Percentiles rank a stretch among this genome's conserved stretches.
phyloP scores from a whole-genome alignment of 2,329 filamentous ascomycete genomes.

The Aspergillus aculeatinus region DNA sequence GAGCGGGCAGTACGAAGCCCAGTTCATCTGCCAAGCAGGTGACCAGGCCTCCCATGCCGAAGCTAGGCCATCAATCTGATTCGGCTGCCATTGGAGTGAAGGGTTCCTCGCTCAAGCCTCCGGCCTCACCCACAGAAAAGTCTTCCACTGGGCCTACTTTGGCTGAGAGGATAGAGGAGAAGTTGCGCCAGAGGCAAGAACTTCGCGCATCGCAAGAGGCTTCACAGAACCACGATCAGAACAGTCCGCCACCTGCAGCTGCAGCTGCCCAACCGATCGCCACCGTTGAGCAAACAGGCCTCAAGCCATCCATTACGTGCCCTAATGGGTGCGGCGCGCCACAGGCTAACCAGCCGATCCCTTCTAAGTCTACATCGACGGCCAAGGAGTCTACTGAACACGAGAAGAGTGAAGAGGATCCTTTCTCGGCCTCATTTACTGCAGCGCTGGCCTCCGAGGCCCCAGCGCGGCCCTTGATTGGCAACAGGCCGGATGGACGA shows the following conservation, averaged over 20 bases:
- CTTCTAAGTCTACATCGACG: background rate
- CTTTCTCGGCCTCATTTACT: background rate
- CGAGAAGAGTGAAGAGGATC: background rate
- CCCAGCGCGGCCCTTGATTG: conserved; percentile 1
- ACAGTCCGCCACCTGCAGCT: background rate
- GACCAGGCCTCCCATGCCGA: conserved; percentile 13
- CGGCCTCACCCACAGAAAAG: conserved; percentile 5
- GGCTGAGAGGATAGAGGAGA: conserved; percentile 37
- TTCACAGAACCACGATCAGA: conserved; percentile 8
- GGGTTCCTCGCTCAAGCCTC: background rate
- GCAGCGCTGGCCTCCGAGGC: background rate
- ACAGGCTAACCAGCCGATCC: background rate
- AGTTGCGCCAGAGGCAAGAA: conserved; percentile 32
- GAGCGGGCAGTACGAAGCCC: conserved; percentile 24
- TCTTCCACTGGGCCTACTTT: conserved; percentile 17
- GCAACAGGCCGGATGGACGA: conserved; percentile 6
- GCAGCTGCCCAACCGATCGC: background rate
- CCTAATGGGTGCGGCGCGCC: background rate
- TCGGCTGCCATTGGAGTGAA: conserved; percentile 10
- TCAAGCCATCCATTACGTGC: background rate
- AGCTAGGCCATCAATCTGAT: conserved; percentile 26
- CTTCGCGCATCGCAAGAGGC: conserved; percentile 20
- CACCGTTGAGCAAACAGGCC: background rate
- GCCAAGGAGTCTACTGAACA: background rate
- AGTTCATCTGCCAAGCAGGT: conserved; percentile 10